phyloP scores from a whole-genome alignment of 2,329 filamentous ascomycete species.

The Orbilia oligospora region DNA sequence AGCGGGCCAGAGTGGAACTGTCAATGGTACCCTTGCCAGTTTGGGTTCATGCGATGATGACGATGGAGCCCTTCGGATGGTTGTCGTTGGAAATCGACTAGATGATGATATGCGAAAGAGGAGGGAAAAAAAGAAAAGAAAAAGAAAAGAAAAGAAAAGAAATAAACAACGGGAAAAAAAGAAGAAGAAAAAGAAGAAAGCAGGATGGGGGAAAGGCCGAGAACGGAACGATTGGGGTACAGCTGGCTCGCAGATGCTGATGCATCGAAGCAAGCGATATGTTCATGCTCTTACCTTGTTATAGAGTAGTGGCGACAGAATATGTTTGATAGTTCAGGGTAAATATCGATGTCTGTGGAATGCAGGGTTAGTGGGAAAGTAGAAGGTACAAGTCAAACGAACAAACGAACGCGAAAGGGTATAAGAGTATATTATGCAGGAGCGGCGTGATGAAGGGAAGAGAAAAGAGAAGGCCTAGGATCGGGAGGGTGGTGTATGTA shows the following conservation, averaged over 20 bases:
- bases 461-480: conserved; percentile 13
- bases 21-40: conserved; percentile 53
- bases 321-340: conserved; percentile 44
- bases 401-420: conserved; percentile 11
- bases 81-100: conserved; percentile 43
- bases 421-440: conserved; percentile 44
- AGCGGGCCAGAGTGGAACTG: conserved; percentile 53
- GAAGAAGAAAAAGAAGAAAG: conserved; percentile 14
- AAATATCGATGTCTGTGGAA: conserved; percentile 52
- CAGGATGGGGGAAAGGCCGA: conserved; percentile 43
- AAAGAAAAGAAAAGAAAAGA: conserved; percentile 7
- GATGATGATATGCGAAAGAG: conserved; percentile 38
- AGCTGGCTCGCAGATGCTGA: conserved; percentile 55
- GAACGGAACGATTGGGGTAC: conserved; percentile 52
- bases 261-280: conserved; percentile 30
- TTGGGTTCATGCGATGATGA: conserved; percentile 58
- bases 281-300: conserved; percentile 43
- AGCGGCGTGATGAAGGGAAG: conserved; percentile 22
- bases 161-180: conserved; percentile 6
- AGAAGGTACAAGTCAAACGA: conserved; percentile 42
- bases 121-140: too few relatives aligned
- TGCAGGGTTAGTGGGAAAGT: conserved; percentile 51
- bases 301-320: conserved; percentile 15
- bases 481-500: not conserved
- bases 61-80: conserved; percentile 53